Evolutionary conservation across 805 yeast genomes (phyloP).

Genomic region (Saccharomycopsis schoenii): DNA sequence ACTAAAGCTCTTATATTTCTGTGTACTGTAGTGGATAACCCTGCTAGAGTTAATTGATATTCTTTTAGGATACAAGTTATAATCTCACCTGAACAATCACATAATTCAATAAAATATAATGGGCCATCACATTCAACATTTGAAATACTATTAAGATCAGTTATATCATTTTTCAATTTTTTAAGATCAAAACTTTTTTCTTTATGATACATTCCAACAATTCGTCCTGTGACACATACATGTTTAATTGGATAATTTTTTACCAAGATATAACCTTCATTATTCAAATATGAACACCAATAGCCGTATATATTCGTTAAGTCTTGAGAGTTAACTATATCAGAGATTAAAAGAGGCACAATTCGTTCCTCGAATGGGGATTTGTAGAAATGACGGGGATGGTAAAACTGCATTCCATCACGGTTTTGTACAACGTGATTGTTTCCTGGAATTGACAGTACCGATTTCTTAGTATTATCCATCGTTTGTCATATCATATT

Average conservation of each 20-base stretch:
- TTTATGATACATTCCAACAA: conserved; percentile 6
- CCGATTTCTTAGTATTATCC: background rate
- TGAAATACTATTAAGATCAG: background rate
- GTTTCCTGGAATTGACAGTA: conserved; percentile 13
- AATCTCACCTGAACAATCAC: conserved; percentile 7
- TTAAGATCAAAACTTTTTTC: background rate
- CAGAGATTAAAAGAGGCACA: conserved; percentile 12
- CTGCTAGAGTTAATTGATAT: conserved; percentile 3
- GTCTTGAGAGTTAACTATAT: conserved; percentile 11
- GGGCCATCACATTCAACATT: background rate
- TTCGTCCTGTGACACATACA: conserved; percentile 11
- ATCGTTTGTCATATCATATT: background rate
- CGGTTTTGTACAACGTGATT: conserved; percentile 4
- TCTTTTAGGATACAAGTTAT: conserved; percentile 8
- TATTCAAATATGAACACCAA: background rate
- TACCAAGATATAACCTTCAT: conserved; percentile 4
- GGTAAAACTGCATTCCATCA: conserved; percentile 7
- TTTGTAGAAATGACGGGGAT: conserved; percentile 11
- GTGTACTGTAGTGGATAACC: background rate
- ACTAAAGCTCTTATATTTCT: background rate
- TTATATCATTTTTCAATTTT: background rate
- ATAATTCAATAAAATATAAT: conserved; percentile 3
- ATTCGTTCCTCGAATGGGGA: conserved; percentile 6
- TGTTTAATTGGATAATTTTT: conserved; percentile 14
- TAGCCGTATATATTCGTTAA: conserved; percentile 8